Conservation (phyloP, 164 flowering plant genomes). For the Macadamia tetraphylla region DNA sequence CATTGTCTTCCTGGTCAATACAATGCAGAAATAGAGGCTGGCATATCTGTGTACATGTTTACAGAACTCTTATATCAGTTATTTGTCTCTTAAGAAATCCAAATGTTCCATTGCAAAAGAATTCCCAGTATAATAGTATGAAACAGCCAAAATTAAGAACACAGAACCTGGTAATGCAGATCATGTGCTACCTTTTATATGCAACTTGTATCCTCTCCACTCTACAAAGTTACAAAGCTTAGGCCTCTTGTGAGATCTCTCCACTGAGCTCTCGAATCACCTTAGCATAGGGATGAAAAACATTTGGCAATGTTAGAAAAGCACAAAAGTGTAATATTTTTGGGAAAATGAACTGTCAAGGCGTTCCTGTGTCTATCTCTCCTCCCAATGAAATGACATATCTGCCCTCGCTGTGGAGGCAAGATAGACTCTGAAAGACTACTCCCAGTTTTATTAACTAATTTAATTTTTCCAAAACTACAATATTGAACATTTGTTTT, state of each 20-base stretch:
- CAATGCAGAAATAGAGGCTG: conserved; percentile 77
- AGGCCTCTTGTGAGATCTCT: conserved; percentile 54
- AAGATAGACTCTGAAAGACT: too few relatives aligned
- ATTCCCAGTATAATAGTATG: not conserved
- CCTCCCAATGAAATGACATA: too few relatives aligned
- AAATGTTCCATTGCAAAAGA: not conserved
- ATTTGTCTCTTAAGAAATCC: not conserved
- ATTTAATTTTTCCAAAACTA: too few relatives aligned
- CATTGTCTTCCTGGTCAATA: conserved; percentile 63
- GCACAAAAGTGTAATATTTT: too few relatives aligned
- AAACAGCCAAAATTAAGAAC: not conserved
- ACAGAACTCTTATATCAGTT: not conserved
- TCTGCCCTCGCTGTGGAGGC: too few relatives aligned
- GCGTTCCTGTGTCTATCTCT: too few relatives aligned
- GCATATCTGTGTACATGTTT: conserved; percentile 40
- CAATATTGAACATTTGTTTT: too few relatives aligned
- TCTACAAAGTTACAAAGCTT: conserved; percentile 76
- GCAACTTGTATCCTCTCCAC: conserved; percentile 71
- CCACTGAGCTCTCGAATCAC: conserved; percentile 80
- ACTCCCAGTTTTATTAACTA: too few relatives aligned
- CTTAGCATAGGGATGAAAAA: conserved; percentile 14
- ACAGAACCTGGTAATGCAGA: not conserved
- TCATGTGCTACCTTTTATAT: conserved; percentile 49
- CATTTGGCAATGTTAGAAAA: too few relatives aligned
- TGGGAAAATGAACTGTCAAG: too few relatives aligned